Evolutionary conservation across 805 yeast species (phyloP), one percentile per base, ranked within the genome.

Genomic region (Deakozyma indianensis): DNA sequence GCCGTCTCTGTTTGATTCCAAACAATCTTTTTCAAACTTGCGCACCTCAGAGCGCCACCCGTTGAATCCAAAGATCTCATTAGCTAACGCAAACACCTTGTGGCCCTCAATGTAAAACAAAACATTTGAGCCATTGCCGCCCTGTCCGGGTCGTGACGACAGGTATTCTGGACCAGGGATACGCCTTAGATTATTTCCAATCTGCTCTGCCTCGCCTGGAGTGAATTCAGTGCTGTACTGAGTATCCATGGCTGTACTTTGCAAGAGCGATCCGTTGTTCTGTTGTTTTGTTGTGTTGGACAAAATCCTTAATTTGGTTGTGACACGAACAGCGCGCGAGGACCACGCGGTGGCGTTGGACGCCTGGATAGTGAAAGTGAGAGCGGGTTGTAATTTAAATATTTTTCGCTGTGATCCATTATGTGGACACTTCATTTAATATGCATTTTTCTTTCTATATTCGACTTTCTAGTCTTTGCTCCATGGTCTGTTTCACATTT

Each of bases 11-110:
- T 35, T 45, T 47, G 51, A 66, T 43, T 60, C 63, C 22, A 45
- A 47, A 44, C 51, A 78, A 58, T 82, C 90, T 22, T 78, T 77
- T 35, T 72, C 74, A 41, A 73, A 64, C 40, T 69, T 66, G 43
- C 69, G 66, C 22, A 83, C 63, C 56, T 82, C 84, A 0, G 83
- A 70, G 49, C 70, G 65, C 92, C 92, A 82, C 5, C 90, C 90
- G 56, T 81, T 78, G 53, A 78, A 81, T 0, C 90, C 88, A 64
- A 82, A 82, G 2, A 82, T 71, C 53, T 79, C 82, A 56, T 82
- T 82, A 40, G 92, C 90, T 35, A 82, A 64, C 52, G 73, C 71
- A 44, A 82, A 69, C 7, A 77, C 85, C 54, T 72, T 77, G 82
- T 83, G 78, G 2, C 87, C 90, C 57, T 81, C 88, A 32, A 83